Evolutionary conservation across 129 eudicot species (phyloP).

Genomic region (carrot (Daucus carota)): DNA sequence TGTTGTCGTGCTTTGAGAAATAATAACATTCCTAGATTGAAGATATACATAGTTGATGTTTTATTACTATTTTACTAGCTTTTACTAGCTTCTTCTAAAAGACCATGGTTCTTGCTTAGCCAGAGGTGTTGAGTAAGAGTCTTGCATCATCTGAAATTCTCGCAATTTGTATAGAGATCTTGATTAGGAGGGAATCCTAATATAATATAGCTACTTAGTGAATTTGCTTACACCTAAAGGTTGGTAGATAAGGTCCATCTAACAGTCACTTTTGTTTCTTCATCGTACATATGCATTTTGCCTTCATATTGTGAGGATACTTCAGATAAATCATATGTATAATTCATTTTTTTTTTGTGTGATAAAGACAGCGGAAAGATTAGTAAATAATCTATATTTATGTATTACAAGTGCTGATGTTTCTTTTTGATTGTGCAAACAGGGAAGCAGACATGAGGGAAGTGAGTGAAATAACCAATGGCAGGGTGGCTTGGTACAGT

Average conservation of each 20-base stretch:
- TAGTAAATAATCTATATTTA: background rate
- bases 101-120: background rate
- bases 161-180: background rate
- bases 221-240: background rate
- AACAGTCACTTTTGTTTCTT: background rate
- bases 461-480: conserved; percentile 66
- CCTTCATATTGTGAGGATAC: background rate
- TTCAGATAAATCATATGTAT: too few species aligned
- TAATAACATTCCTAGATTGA: background rate
- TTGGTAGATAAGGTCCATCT: background rate
- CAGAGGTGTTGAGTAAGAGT: background rate
- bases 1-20: background rate
- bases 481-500: conserved; percentile 76
- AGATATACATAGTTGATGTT: background rate
- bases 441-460: conserved; percentile 91
- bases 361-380: too few species aligned
- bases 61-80: too few species aligned
- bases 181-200: background rate
- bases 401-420: background rate
- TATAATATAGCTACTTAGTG: background rate
- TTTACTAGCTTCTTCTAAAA: background rate
- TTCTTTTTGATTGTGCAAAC: conserved; percentile 1
- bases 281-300: background rate
- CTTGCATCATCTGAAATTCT: background rate
- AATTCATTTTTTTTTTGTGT: background rate